Percentiles rank a stretch among this genome's conserved stretches.
phyloP scores from a whole-genome alignment of 441 rosid genomes.

The Capsella rubella region DNA sequence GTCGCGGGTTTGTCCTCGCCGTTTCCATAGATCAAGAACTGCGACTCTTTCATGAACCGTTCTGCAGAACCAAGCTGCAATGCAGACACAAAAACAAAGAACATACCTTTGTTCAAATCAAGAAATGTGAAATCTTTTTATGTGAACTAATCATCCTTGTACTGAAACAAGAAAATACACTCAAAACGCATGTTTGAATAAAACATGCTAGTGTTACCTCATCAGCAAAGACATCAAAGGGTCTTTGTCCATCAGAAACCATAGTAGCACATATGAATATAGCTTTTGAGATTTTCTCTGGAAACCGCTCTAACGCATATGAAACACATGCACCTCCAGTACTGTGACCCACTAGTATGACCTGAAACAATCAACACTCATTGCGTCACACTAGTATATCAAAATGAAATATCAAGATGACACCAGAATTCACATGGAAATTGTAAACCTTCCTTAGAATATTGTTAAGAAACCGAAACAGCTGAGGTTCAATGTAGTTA shows the following conservation, averaged over 20 bases:
- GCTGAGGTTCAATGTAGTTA: background rate
- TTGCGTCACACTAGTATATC: background rate
- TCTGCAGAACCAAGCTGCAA: conserved; percentile 97
- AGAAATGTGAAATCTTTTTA: background rate
- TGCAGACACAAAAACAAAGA: conserved; percentile 2
- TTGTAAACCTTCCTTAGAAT: background rate
- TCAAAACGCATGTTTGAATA: background rate
- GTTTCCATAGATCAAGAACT: conserved; percentile 80
- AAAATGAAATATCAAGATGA: background rate
- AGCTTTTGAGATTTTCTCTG: conserved; percentile 80
- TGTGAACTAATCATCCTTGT: too few species aligned
- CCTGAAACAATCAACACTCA: conserved; percentile 54
- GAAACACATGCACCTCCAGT: conserved; percentile 89
- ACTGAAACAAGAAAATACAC: background rate
- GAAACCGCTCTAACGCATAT: conserved; percentile 76
- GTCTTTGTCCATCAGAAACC: conserved; percentile 82
- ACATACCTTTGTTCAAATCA: background rate
- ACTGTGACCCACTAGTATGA: conserved; percentile 88
- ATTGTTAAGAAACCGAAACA: background rate
- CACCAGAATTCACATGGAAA: conserved; percentile 1
- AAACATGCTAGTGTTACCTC: conserved; percentile 51
- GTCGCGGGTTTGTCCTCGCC: conserved; percentile 88
- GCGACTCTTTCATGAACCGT: conserved; percentile 80
- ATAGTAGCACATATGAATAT: conserved; percentile 84
- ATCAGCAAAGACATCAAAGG: conserved; percentile 91